Evolutionary conservation across 2,329 filamentous ascomycete species (phyloP).

Genomic region (Fusarium drepaniforme): DNA sequence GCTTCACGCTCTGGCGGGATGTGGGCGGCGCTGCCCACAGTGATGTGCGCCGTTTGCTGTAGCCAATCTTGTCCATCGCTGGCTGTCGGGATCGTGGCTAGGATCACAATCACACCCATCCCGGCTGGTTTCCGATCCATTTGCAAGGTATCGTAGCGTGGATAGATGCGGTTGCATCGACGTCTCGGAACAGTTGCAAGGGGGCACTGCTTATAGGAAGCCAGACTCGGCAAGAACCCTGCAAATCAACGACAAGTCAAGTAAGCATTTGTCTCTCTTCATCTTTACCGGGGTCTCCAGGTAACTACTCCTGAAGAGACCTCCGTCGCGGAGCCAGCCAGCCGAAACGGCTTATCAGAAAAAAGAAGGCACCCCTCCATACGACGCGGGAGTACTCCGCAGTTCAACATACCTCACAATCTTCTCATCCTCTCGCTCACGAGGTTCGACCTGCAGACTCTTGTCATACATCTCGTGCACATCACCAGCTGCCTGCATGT

Average conservation of each 20-base stretch:
- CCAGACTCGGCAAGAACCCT: constrained; percentile 73
- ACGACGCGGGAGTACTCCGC: constrained; percentile 41
- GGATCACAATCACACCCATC: constrained; percentile 17
- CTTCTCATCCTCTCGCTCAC: constrained; percentile 98
- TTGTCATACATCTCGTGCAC: constrained; percentile 99
- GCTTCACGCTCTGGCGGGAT: constrained; percentile 13
- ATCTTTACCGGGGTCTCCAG: constrained; percentile 10
- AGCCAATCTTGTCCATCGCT: constrained; percentile 13
- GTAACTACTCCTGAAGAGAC: constrained; percentile 13
- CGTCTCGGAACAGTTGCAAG: constrained; percentile 23
- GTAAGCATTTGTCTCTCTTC: constrained; percentile 37
- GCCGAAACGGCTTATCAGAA: constrained; percentile 32
- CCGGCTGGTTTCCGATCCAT: constrained; percentile 9
- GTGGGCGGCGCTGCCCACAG: constrained; percentile 3
- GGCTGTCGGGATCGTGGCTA: constrained; percentile 12
- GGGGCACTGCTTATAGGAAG: constrained; percentile 61
- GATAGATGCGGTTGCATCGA: constrained; percentile 15
- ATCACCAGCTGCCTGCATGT: constrained; percentile 95
- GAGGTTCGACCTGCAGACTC: constrained; percentile 91
- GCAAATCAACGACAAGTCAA: constrained; percentile 41
- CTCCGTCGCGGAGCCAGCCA: constrained; percentile 17
- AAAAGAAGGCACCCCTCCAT: constrained; percentile 34
- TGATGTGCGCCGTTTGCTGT: constrained; percentile 13
- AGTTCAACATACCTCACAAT: constrained; percentile 87
- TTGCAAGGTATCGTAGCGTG: constrained; percentile 13